Percentiles rank a stretch among this genome's conserved stretches.
phyloP scores from a whole-genome alignment of 192 early-diverging fungal species.

The Thoreauomyces humboldtii region DNA sequence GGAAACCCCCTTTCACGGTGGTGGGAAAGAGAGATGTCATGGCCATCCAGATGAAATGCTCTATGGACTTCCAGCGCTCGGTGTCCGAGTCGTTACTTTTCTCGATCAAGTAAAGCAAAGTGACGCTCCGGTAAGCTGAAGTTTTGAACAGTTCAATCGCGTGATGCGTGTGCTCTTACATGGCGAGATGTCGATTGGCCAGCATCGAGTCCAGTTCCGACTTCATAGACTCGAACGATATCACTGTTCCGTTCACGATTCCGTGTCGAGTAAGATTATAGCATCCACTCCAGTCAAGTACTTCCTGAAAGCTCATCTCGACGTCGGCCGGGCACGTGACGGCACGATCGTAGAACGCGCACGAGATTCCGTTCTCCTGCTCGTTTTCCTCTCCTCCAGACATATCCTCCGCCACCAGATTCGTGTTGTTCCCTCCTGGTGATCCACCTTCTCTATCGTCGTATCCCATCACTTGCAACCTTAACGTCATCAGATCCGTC shows the following conservation, averaged over 20 bases:
- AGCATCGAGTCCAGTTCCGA: constrained; percentile 13
- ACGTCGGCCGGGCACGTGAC: not conserved
- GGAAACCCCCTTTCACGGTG: not conserved
- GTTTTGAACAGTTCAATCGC: too few species aligned
- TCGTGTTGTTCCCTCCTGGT: not conserved
- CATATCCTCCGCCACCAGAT: not conserved
- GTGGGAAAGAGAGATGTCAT: not conserved
- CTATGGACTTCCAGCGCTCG: constrained; percentile 6
- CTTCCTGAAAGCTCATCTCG: constrained; percentile 21
- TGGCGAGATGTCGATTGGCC: constrained; percentile 15
- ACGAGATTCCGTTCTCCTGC: not conserved
- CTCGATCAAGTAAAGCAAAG: too few species aligned
- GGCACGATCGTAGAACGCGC: not conserved
- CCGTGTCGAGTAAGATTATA: constrained; percentile 1
- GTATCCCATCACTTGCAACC: not conserved
- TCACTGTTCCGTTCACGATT: constrained; percentile 2
- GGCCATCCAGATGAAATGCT: constrained; percentile 6
- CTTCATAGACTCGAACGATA: constrained; percentile 7
- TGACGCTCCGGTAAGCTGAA: too few species aligned
- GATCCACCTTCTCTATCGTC: not conserved
- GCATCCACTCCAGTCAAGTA: constrained; percentile 14
- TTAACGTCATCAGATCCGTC: constrained; percentile 13
- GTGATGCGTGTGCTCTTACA: too few species aligned
- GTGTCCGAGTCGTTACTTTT: constrained; percentile 18
- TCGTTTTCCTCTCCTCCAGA: not conserved